Conservation (phyloP, 2,329 filamentous ascomycete genomes). For the Trichophyton benhamiae region DNA sequence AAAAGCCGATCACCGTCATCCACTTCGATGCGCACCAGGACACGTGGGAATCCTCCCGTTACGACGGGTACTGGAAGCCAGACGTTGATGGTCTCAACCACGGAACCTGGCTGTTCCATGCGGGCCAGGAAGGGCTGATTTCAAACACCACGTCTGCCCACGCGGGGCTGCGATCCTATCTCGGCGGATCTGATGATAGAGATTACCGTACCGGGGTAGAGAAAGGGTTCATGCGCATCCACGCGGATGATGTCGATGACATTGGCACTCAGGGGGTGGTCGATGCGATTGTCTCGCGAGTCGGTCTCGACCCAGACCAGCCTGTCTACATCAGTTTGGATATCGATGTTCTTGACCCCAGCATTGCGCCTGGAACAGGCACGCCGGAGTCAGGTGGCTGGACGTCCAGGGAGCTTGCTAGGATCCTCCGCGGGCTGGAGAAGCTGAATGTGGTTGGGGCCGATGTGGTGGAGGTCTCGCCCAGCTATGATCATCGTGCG, state of each 20-base stretch:
- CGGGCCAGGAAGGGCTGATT: constrained; percentile 66
- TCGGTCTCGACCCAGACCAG: constrained; percentile 52
- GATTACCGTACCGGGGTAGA: constrained; percentile 62
- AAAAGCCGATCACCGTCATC: constrained; percentile 53
- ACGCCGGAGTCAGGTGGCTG: constrained; percentile 85
- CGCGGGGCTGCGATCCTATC: constrained; percentile 66
- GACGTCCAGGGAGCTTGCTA: constrained; percentile 78
- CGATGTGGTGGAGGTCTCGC: constrained; percentile 80
- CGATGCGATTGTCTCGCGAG: constrained; percentile 54
- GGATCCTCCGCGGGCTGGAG: constrained; percentile 71
- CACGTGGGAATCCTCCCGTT: constrained; percentile 70
- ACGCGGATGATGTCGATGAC: constrained; percentile 79
- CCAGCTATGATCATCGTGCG: constrained; percentile 66
- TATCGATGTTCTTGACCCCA: constrained; percentile 70
- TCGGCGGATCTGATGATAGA: constrained; percentile 52
- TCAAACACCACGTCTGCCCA: constrained; percentile 64
- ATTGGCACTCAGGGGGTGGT: constrained; percentile 61
- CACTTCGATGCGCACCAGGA: constrained; percentile 73
- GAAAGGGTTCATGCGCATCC: constrained; percentile 69
- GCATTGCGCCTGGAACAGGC: constrained; percentile 60
- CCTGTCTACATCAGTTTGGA: constrained; percentile 74
- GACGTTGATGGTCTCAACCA: constrained; percentile 70
- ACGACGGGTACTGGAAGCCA: constrained; percentile 59
- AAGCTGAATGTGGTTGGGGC: constrained; percentile 71
- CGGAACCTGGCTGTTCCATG: constrained; percentile 85